Evolutionary conservation across 1,284 basidiomycete species (phyloP).

Genomic region (Omphalotus olearius): DNA sequence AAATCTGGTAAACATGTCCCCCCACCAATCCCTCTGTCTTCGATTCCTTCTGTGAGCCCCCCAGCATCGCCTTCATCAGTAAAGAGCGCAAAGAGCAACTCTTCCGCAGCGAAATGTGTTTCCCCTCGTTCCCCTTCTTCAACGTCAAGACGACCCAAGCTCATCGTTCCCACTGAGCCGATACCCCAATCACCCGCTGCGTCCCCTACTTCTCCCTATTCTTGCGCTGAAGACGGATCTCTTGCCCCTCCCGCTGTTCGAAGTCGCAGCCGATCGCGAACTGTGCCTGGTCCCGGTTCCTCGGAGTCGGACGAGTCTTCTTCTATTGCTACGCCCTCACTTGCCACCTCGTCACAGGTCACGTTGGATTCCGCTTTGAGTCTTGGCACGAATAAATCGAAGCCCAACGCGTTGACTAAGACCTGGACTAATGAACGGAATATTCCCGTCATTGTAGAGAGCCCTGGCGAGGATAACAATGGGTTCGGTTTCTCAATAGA

Average conservation of each 20-base stretch:
- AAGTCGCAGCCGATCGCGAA: not conserved
- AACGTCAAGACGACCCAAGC: not conserved
- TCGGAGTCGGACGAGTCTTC: slow-evolving; percentile 6
- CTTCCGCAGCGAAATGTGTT: not conserved
- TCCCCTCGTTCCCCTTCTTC: not conserved
- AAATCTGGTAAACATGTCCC: not conserved
- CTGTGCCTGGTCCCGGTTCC: not conserved
- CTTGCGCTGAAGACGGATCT: not conserved
- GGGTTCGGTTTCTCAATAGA: not conserved
- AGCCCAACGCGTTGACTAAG: not conserved
- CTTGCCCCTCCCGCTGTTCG: not conserved
- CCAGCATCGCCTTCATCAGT: not conserved
- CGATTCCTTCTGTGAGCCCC: not conserved
- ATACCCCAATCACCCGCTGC: not conserved
- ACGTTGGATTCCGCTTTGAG: slow-evolving; percentile 6
- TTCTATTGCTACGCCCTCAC: slow-evolving; percentile 1
- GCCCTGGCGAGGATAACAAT: slow-evolving; percentile 1
- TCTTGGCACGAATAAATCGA: not conserved
- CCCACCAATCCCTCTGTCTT: not conserved
- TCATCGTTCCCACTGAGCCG: not conserved
- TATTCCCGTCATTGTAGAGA: slow-evolving; percentile 11
- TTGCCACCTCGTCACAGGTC: slow-evolving; percentile 3
- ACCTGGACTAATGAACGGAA: slow-evolving; percentile 7
- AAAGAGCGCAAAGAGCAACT: not conserved
- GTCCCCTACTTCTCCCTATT: not conserved